Evolutionary conservation across 768 basidiomycete species (phyloP), one percentile per base, ranked within the genome.

Genomic region (Kwoniella sp.): DNA sequence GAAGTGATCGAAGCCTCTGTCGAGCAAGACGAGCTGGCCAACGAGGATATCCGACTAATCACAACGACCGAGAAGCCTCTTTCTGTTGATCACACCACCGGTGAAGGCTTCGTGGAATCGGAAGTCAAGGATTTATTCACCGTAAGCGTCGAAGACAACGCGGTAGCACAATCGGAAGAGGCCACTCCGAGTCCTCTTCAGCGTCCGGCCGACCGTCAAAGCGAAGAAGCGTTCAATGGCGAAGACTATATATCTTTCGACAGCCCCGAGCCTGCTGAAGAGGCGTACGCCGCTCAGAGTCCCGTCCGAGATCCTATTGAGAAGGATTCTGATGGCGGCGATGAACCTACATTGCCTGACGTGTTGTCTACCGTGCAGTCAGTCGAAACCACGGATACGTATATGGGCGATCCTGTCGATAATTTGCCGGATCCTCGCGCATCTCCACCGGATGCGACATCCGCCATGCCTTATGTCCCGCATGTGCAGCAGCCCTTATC

Each of bases 191-290:
- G 61, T 25, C 61, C 61, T 4, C 7, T 63, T 7, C 40, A 36
- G 2, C 46, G 54, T 17, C 61, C 61, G 7, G 22, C 24, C 1
- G 27, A 26, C 24, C 5, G 13, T 19, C n/a, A 33, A 2, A 4
- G 5, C 12, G 10, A 13, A 17, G 48, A 30, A 17, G 44, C 26
- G 19, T 57, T 58, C 25, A 52, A 52, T 29, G 55, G n/a, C 24
- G 62, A 58, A 15, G 62, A 64, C 12, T 57, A 27, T n/a, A 44
- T 58, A 15, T n/a, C 55, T 5, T 57, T 64, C 62, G 55, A 57
- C 15, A 19, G 30, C 29, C 21, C 36, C 9, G 47, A 57, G 24
- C 17, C 49, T 24, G 10, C 33, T 6, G 53, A 24, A 29, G 51
- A 33, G 30, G 9, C 13, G 22, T 26, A 24, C 27, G 12, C 44